These are phyloP conservation scores for Beauveria brongniartii DNA, from an alignment of 2,329 filamentous ascomycete species.

Conservation along the genomic window DNA sequence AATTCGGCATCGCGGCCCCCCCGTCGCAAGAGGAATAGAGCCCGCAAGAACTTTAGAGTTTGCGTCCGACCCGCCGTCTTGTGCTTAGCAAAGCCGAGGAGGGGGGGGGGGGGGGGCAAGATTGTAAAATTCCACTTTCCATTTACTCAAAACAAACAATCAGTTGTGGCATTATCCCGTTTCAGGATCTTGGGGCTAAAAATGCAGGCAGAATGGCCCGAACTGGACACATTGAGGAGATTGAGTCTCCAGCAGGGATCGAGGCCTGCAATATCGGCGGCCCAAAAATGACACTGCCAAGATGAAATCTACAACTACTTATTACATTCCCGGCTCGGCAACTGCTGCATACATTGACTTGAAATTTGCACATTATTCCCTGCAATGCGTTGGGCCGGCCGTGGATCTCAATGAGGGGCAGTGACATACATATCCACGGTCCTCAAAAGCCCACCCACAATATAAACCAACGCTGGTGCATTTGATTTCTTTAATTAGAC, in stretches of 20 bases:
- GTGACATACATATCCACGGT: not conserved
- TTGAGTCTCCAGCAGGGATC: not conserved
- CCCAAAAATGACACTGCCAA: not conserved
- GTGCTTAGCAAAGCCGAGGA: not conserved
- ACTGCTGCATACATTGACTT: not conserved
- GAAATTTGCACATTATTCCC: too few species aligned
- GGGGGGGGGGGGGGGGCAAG: not conserved
- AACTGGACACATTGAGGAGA: not conserved
- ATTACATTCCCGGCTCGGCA: not conserved
- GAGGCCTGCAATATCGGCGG: not conserved
- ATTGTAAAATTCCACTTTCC: not conserved
- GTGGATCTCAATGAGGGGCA: not conserved
- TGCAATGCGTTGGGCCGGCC: not conserved
- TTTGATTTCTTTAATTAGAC: not conserved
- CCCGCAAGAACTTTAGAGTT: not conserved
- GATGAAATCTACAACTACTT: not conserved
- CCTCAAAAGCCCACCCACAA: too few species aligned
- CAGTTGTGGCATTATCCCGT: not conserved
- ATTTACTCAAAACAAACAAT: not conserved
- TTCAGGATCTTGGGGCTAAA: not conserved
- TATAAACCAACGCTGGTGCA: too few species aligned
- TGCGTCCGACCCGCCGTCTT: not conserved
- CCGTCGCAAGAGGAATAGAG: not conserved
- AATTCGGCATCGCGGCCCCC: not conserved
- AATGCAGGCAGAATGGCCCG: too few species aligned